These are phyloP conservation scores for Phlyctochytrium bullatum DNA, from an alignment of 192 early-diverging fungal genomes.

Conservation along the genomic window DNA sequence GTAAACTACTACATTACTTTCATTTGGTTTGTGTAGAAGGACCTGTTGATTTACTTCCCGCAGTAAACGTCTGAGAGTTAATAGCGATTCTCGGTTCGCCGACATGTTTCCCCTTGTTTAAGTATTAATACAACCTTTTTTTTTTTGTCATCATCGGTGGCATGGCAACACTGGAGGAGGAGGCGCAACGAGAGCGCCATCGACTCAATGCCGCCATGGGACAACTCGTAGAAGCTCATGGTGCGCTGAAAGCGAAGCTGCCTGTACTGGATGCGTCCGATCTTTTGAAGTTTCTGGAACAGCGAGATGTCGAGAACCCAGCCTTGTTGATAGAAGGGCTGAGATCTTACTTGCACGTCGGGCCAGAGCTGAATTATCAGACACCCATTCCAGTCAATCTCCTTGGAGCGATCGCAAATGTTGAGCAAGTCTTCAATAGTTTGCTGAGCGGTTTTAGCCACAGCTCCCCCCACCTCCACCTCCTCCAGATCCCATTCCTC, in stretches of 20 bases:
- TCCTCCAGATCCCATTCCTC: not conserved
- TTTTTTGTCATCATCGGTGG: too few relatives aligned
- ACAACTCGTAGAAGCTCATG: not conserved
- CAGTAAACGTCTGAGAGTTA: too few relatives aligned
- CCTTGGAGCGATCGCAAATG: not conserved
- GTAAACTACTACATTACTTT: too few relatives aligned
- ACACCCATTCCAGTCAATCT: not conserved
- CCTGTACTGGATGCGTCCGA: not conserved
- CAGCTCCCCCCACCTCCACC: not conserved
- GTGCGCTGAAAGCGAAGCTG: not conserved
- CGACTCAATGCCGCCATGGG: not conserved
- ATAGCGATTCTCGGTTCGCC: too few relatives aligned
- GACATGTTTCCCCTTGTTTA: too few relatives aligned
- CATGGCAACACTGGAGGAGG: too few relatives aligned
- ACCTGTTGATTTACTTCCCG: too few relatives aligned
- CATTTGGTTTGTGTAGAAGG: too few relatives aligned
- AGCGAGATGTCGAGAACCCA: not conserved
- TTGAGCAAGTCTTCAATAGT: not conserved
- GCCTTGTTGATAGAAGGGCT: not conserved
- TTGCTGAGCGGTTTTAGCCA: not conserved
- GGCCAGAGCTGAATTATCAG: too few relatives aligned
- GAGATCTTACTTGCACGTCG: not conserved
- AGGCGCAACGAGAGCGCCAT: too few relatives aligned
- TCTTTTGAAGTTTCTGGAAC: not conserved
- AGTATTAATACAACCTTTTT: too few relatives aligned